Conservation (phyloP, 208 protist species). For the Lotmaria passim region DNA sequence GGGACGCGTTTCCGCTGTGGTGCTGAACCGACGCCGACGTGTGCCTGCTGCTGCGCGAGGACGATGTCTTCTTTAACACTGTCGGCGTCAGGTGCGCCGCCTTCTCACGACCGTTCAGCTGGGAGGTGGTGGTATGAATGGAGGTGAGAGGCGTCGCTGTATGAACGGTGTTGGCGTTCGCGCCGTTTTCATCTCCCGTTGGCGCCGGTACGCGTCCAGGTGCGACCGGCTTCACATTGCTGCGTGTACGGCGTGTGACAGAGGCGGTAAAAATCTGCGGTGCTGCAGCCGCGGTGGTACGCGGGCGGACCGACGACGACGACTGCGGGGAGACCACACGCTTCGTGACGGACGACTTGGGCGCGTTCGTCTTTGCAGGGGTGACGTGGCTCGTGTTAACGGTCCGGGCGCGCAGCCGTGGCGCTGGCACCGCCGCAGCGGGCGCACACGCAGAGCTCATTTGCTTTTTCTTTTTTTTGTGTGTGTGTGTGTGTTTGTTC, state of each 20-base stretch:
- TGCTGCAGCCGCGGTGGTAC: neutral
- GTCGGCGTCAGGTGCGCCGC: neutral
- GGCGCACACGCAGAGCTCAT: slow-evolving; percentile 11
- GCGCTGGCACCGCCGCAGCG: slow-evolving; percentile 1
- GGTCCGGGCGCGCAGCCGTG: slow-evolving; percentile 23
- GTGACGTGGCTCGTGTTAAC: slow-evolving; percentile 22
- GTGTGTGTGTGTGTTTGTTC: neutral
- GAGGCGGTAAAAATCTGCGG: neutral
- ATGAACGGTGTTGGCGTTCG: neutral
- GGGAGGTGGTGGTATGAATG: slow-evolving; percentile 9
- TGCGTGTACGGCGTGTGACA: slow-evolving; percentile 9
- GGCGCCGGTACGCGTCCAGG: neutral
- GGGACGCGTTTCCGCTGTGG: slow-evolving; percentile 8
- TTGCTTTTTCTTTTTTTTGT: neutral
- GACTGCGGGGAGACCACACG: slow-evolving; percentile 6
- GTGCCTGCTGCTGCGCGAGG: neutral
- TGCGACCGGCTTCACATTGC: slow-evolving; percentile 6
- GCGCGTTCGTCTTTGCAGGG: neutral
- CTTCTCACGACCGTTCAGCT: neutral
- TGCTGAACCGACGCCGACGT: neutral
- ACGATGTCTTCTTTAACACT: neutral
- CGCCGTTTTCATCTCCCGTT: neutral
- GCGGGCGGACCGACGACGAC: slow-evolving; percentile 7
- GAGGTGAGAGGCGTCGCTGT: neutral
- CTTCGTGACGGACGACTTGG: slow-evolving; percentile 15